Base-by-base conservation (phyloP, 1,284 basidiomycete genomes). In the Papiliotrema laurentii region DNA sequence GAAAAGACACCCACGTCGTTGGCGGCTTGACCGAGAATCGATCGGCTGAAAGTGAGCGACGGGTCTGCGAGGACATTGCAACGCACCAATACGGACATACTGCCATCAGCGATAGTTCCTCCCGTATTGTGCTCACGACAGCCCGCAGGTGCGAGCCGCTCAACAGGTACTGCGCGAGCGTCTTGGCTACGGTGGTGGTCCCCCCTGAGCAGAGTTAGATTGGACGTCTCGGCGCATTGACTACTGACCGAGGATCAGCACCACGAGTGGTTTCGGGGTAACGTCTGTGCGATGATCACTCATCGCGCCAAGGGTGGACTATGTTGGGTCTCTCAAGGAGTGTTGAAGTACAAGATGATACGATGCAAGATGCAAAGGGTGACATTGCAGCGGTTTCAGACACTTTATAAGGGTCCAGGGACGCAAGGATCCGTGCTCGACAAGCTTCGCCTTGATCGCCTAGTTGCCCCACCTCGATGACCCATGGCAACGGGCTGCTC, bases 1-100 rank as follows among this genome's bases (percentile, higher is more conserved):
- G n/a, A n/a, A n/a, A n/a, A n/a, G n/a, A n/a, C 25, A 75, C 84
- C 62, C 68, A 90, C 84, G 88, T 91, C 46, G 89, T 90, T n/a
- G 89, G 80, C 5, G 89, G 89, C 14, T 75, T 64, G 33, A 92
- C 86, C 21, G 86, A 88, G 71, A 83, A 90, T 68, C 89, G 87
- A 75, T 93, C 89, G 38, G 89, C 87, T 58, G 55, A 30, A 42
- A 37, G 55, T 33, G 49, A 31, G 42, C n/a, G 14, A 13, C 24
- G 37, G 6, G 26, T 37, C 47, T 40, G 25, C 43, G 43, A 35
- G 47, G 51, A 33, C 39, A 54, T 30, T 40, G 21, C 33, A 31
- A 51, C 54, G 28, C 28, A 78, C 84, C 53, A 64, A 89, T 86
- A 42, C 84, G 82, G 47, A 90, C 87, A 31, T 87, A 79, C 40